phyloP scores from a whole-genome alignment of 805 yeast genomes.

The Pichia cephalocereana region DNA sequence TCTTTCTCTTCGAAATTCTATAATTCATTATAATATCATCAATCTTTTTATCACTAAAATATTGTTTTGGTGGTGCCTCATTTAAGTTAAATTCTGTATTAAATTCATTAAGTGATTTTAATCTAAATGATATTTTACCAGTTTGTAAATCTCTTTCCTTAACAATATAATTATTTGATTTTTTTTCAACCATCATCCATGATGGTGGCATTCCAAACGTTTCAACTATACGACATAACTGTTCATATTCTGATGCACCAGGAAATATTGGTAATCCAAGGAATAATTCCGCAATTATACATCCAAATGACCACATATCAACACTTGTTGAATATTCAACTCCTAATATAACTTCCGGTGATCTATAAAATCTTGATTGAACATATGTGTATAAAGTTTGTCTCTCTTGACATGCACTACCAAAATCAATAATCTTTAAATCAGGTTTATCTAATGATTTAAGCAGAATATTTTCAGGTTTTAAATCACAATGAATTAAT shows the following conservation, averaged over 20 bases:
- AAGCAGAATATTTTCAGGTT: slow-evolving; percentile 88
- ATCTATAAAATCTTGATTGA: slow-evolving; percentile 86
- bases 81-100: slow-evolving; percentile 41
- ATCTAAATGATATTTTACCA: slow-evolving; percentile 24
- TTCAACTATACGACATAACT: slow-evolving; percentile 69
- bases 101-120: slow-evolving; percentile 36
- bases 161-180: slow-evolving; percentile 56
- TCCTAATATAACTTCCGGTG: slow-evolving; percentile 91
- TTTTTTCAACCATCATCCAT: slow-evolving; percentile 96
- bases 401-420: slow-evolving; percentile 88
- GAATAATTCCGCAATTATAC: slow-evolving; percentile 49
- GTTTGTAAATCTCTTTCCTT: slow-evolving; percentile 3
- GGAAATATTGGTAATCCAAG: slow-evolving; percentile 91
- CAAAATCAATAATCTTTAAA: slow-evolving; percentile 91
- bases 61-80: slow-evolving; percentile 80
- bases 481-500: slow-evolving; percentile 91
- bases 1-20: slow-evolving; percentile 41
- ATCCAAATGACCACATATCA: slow-evolving; percentile 68
- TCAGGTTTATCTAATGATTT: slow-evolving; percentile 75
- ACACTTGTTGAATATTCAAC: slow-evolving; percentile 87
- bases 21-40: slow-evolving; percentile 72
- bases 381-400: slow-evolving; percentile 86
- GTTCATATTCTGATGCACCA: slow-evolving; percentile 90
- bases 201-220: slow-evolving; percentile 83
- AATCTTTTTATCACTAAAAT: slow-evolving; percentile 57